These are phyloP conservation scores for Exophiala lecanii-corni DNA, from an alignment of 2,329 filamentous ascomycete genomes.

Conservation along the genomic window DNA sequence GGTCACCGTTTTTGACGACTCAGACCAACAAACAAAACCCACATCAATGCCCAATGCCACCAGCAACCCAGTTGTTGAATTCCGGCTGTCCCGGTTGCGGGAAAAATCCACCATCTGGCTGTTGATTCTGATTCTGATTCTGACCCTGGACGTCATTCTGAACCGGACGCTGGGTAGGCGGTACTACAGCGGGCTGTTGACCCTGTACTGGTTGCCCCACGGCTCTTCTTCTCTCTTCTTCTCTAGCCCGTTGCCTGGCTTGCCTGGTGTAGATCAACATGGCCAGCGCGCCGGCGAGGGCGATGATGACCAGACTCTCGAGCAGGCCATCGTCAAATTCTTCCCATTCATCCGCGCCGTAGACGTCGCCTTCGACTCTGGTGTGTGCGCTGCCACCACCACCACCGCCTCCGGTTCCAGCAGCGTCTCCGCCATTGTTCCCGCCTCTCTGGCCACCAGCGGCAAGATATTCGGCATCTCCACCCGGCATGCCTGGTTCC, in stretches of 20 bases:
- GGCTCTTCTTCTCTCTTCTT: slow-evolving; percentile 31
- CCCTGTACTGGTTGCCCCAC: slow-evolving; percentile 26
- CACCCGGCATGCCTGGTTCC: slow-evolving; percentile 52
- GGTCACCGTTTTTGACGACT: too few relatives aligned
- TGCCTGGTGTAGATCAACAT: slow-evolving; percentile 78
- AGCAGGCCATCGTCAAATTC: slow-evolving; percentile 72
- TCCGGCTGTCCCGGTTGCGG: slow-evolving; percentile 64
- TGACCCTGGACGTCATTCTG: slow-evolving; percentile 28
- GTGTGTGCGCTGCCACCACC: slow-evolving; percentile 12
- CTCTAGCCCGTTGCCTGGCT: slow-evolving; percentile 57
- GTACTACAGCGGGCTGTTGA: slow-evolving; percentile 8
- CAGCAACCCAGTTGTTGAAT: slow-evolving; percentile 63
- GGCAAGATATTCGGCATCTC: slow-evolving; percentile 30
- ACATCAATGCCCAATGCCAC: slow-evolving; percentile 55
- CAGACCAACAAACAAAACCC: too few relatives aligned
- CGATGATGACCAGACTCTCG: slow-evolving; percentile 80
- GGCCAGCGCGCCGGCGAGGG: slow-evolving; percentile 67
- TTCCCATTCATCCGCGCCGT: slow-evolving; percentile 53
- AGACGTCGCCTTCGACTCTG: slow-evolving; percentile 26
- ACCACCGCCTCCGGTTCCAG: slow-evolving; percentile 4
- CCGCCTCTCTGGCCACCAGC: background rate
- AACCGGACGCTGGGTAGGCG: slow-evolving; percentile 32
- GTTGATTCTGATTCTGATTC: slow-evolving; percentile 22
- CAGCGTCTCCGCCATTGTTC: background rate
- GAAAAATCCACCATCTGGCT: slow-evolving; percentile 49